Base-by-base conservation (phyloP, 768 basidiomycete species). In the Suillus brevipes region DNA sequence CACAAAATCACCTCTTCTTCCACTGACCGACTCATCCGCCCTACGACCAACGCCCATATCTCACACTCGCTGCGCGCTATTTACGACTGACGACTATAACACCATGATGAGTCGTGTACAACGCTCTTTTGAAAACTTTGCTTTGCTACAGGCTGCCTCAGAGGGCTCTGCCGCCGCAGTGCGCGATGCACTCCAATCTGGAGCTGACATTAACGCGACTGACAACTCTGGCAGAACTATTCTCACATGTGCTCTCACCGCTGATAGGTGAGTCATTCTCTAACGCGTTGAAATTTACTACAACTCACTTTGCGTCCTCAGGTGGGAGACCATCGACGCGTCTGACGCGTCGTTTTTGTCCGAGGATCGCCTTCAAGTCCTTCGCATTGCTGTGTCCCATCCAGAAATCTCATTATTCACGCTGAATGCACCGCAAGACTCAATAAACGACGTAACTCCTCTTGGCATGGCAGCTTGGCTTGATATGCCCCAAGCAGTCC, bases 401-500 rank as follows among this genome's bases (percentile, higher is more conserved):
- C 82, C 84, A 2, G 80, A 87, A 56, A 82, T 89, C 14, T 87
- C 89, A 12, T 79, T 94, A 16, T 83, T 84, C 72, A 87, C 89
- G 20, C 78, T 94, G 49, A 93, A 94, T 73, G 86, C 88, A n/a
- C 88, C 91, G 0, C 88, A 89, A 61, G 78, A 80, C 65, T 84
- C 85, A 2, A 86, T 89, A 80, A 86, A 85, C 61, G 90, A 90
- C 40, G 89, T 91, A 9, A 89, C 90, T 1, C 90, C 91, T 13
- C 83, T 94, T 18, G 88, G 89, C 5, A 86, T 91, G 81, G 89
- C 91, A 8, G 87, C 91, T 1, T 93, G 90, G 90, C 81, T 92
- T 23, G 87, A 91, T 69, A 78, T 84, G 74, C 83, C 84, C 13
- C 76, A 83, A 18, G 82, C 80, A 31, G 89, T 93, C n/a, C 79